Base-by-base conservation (phyloP, 2,329 filamentous ascomycete genomes). In the Talaromyces sp. region DNA sequence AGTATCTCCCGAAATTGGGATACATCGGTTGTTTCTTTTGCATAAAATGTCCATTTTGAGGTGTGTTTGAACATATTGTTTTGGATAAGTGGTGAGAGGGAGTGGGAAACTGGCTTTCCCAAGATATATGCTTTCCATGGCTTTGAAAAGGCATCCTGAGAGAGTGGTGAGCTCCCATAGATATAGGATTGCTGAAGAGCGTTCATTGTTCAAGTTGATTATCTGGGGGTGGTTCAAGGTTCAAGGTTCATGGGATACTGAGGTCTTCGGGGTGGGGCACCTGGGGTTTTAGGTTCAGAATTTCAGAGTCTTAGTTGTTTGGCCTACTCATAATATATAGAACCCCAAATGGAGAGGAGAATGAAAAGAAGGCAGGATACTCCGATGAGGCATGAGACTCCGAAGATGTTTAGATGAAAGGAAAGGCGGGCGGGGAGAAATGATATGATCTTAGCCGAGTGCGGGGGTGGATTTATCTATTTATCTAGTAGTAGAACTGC, bases 21-120 rank as follows among this genome's bases (percentile, higher is more conserved):
- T 8, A 20, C 32, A 4, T 47, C 35, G 9, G 6, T 45, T 19
- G 48, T 51, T 41, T 55, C 16, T 27, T 24, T 11, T 13, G 48
- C 48, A 13, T 45, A 17, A 20, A 32, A 55, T 13, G 37, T 45
- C 52, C 52, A 55, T 63, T 77, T 36, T 76, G 20, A 27, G 4
- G 33, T 8, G 45, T 19, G 22, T 20, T 47, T 14, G 45, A 37
- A 47, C 5, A 40, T 30, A 3, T 19, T 47, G 22, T 37, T 37
- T 19, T 47, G 45, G 24, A 47, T 5, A 16, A 37, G 35, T 3
- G 45, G 45, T 4, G 37, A 24, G 14, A 51, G 39, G 14, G 52
- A 55, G 10, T 43, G 37, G 24, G 52, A 37, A 45, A 55, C 48
- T 19, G 39, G 19, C 8, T 43, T 35, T 5, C 55, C 55, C 11